A percentile compares a stretch with the other conserved stretches of the same genome.
Conservation (phyloP, 495 filamentous ascomycete genomes). For the Penicillium flavigenum region DNA sequence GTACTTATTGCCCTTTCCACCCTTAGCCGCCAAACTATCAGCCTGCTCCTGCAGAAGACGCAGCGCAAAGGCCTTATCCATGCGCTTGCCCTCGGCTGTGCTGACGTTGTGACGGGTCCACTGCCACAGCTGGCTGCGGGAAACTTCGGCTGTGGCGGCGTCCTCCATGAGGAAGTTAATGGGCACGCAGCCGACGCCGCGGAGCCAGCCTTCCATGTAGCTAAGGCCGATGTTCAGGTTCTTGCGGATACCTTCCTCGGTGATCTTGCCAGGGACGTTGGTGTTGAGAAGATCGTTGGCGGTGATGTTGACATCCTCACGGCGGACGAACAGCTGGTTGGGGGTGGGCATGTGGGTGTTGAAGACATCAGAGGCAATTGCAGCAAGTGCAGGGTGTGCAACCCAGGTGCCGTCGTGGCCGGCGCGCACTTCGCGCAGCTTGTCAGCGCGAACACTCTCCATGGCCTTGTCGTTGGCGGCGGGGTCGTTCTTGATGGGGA, state of each 20-base stretch:
- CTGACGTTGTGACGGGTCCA: constrained; percentile 85
- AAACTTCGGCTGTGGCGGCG: constrained; percentile 94
- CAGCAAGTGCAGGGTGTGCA: constrained; percentile 88
- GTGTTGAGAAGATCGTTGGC: constrained; percentile 96
- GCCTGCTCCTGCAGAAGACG: constrained; percentile 85
- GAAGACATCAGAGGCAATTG: constrained; percentile 90
- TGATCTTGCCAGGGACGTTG: constrained; percentile 92
- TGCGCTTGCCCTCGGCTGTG: constrained; percentile 85
- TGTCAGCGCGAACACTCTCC: constrained; percentile 90
- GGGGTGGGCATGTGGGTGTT: constrained; percentile 99
- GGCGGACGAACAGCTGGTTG: constrained; percentile 89
- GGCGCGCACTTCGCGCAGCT: constrained; percentile 91
- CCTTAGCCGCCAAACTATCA: constrained; percentile 69
- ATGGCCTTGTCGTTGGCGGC: constrained; percentile 91
- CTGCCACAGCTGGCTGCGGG: constrained; percentile 91
- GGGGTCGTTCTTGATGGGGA: constrained; percentile 93
- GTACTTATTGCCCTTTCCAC: constrained; percentile 88
- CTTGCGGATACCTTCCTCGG: constrained; percentile 95
- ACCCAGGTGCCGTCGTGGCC: constrained; percentile 98
- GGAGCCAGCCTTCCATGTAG: constrained; percentile 99
- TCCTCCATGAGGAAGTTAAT: constrained; percentile 99
- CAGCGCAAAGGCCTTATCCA: constrained; percentile 88
- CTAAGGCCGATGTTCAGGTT: constrained; percentile 95
- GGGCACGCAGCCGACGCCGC: constrained; percentile 91
- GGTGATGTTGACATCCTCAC: constrained; percentile 84